A percentile compares a stretch with the other conserved stretches of the same genome.
Conservation (phyloP, 257 asterid genomes). For the Scutellaria baicalensis region DNA sequence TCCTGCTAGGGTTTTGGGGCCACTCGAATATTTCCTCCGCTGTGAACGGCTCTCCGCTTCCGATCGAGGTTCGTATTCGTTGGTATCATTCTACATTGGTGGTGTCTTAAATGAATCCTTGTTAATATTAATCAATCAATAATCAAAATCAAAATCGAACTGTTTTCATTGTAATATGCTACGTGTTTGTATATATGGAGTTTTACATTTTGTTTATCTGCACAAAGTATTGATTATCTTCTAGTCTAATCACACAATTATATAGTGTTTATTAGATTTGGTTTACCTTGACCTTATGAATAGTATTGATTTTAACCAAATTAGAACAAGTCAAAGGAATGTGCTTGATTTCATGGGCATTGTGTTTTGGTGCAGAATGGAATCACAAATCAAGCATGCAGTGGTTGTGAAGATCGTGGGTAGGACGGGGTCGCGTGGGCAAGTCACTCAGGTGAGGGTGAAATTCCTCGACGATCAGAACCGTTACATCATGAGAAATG, state of each 20-base stretch:
- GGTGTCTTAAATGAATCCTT: neutral
- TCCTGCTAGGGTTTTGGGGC: neutral
- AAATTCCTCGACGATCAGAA: constrained; percentile 32
- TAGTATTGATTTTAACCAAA: too few species aligned
- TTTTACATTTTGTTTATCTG: neutral
- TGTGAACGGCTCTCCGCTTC: too few species aligned
- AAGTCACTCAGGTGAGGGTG: constrained; percentile 37
- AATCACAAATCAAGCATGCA: constrained; percentile 38
- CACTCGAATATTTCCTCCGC: neutral
- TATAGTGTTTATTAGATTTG: neutral
- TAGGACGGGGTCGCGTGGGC: constrained; percentile 39
- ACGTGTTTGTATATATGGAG: neutral
- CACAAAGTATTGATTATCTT: too few species aligned
- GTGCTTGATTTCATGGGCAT: neutral
- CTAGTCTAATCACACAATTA: too few species aligned
- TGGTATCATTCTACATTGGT: too few species aligned
- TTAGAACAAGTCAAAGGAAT: too few species aligned
- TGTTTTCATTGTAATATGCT: too few species aligned
- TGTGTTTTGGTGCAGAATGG: constrained; percentile 25
- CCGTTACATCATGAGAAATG: constrained; percentile 38
- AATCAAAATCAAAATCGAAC: too few species aligned
- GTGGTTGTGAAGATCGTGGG: constrained; percentile 34
- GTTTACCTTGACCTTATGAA: neutral
- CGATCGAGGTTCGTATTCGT: too few species aligned
- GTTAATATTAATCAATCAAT: too few species aligned